Conservation (phyloP, 148 eudicot genomes). For the Fagopyrum homotropicum region DNA sequence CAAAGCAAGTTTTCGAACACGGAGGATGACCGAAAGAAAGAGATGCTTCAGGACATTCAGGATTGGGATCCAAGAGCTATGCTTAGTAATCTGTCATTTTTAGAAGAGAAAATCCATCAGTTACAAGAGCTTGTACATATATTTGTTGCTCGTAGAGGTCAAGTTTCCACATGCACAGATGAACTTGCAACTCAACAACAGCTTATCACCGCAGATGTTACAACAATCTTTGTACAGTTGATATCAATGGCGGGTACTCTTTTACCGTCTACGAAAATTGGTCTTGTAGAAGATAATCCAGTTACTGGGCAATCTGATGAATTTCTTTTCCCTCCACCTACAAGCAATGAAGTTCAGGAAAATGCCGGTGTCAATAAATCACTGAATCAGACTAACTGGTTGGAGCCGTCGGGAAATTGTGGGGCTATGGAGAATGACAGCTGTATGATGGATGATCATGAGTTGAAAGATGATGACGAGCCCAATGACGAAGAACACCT, state of each 20-base stretch:
- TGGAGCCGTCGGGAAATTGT: constrained; percentile 18
- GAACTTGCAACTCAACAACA: constrained; percentile 48
- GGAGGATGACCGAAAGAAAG: constrained; percentile 23
- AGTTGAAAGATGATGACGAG: constrained; percentile 55
- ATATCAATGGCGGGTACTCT: constrained; percentile 59
- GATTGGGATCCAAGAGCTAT: constrained; percentile 48
- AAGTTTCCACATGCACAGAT: constrained; percentile 21
- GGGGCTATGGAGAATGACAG: constrained; percentile 21
- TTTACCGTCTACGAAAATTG: constrained; percentile 42
- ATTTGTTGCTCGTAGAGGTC: constrained; percentile 28
- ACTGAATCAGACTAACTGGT: constrained; percentile 26
- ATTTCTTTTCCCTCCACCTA: too few relatives aligned
- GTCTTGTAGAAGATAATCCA: constrained; percentile 19
- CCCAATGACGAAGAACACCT: constrained; percentile 53
- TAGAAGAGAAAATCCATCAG: constrained; percentile 59
- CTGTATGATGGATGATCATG: constrained; percentile 34
- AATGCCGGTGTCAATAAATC: background rate
- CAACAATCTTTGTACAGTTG: constrained; percentile 50
- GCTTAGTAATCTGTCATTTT: constrained; percentile 44
- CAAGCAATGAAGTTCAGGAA: constrained; percentile 10
- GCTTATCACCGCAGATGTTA: constrained; percentile 50
- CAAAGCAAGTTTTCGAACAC: constrained; percentile 18
- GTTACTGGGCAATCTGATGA: constrained; percentile 24
- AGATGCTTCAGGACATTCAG: constrained; percentile 14
- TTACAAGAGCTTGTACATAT: constrained; percentile 49